Evolutionary conservation across 1,139 yeast genomes (phyloP).

Genomic region (Candida tunisiensis): DNA sequence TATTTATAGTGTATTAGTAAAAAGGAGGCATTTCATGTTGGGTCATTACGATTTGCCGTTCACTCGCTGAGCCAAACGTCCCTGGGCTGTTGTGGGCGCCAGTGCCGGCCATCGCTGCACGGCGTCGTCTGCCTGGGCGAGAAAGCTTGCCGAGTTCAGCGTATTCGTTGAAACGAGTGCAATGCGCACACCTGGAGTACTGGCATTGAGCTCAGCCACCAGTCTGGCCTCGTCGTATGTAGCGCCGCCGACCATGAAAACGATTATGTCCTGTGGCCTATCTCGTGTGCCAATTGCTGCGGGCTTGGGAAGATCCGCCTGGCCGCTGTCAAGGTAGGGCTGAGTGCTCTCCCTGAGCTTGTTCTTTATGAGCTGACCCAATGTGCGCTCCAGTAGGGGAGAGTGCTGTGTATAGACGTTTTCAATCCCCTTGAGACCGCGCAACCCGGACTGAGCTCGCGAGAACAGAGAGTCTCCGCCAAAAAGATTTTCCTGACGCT

Average conservation of each 20-base stretch:
- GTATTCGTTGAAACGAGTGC: conserved; percentile 59
- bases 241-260: conserved; percentile 78
- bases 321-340: conserved; percentile 32
- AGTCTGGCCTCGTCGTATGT: conserved; percentile 86
- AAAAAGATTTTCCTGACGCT: conserved; percentile 29
- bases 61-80: background rate
- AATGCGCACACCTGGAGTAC: conserved; percentile 32
- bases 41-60: no score
- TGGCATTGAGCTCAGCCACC: conserved; percentile 50
- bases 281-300: conserved; percentile 12
- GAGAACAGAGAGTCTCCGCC: conserved; percentile 23
- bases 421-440: conserved; percentile 29
- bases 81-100: background rate
- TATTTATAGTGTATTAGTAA: no score
- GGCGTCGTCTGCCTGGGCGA: background rate
- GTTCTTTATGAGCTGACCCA: conserved; percentile 33
- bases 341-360: conserved; percentile 30
- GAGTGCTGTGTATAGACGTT: conserved; percentile 57
- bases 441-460: conserved; percentile 26
- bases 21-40: no score
- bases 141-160: background rate
- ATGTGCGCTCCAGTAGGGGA: conserved; percentile 46
- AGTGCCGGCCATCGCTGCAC: background rate
- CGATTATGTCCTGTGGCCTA: conserved; percentile 54
- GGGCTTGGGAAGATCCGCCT: conserved; percentile 12